Evolutionary conservation across 805 yeast species (phyloP), one percentile per base, ranked within the genome.

Genomic region (Isabelozyma heimii): DNA sequence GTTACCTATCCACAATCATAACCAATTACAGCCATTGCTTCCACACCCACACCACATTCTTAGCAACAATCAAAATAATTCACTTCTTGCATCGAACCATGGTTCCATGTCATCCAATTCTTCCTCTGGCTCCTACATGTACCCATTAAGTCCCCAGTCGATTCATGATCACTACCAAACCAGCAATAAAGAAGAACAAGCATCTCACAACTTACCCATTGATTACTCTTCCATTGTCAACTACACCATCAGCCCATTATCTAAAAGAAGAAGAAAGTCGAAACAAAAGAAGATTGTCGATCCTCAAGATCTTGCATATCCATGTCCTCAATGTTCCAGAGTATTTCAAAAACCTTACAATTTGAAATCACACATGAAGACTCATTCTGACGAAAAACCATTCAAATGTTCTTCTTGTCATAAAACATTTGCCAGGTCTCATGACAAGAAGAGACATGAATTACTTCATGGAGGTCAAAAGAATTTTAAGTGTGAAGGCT

Each of bases 381-480:
- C 79, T 8, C 70, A 87, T 63, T 83, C 89, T 5, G 76, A 79
- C 43, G 91, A 84, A 44, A 80, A 85, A 48, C 94, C 94, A 5
- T 86, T 72, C 67, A 76, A 77, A 42, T 87, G 94, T 61, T 65
- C 77, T 15, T 72, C 74, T 47, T 87, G 94, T 62, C 72, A 78
- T 15, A 82, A 84, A 61, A 79, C 83, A 8, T 87, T 87, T 73
- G 91, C 92, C 2, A 73, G 94, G 16, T 82, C 84, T 47, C 92
- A 87, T 59, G 94, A 87, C 63, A 75, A 85, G 47, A 84, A 84
- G 56, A 77, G 94, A 44, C 94, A 87, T 62, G 91, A 87, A 60
- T 73, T 80, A 15, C 69, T 87, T n/a, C 94, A 87, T 58, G 79
- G 83, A 16, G 91, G 91, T 5, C 82, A 79, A 49, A 85, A 84